Conservation (phyloP, 148 eudicot species). For the Vaccinium vitisidaea region DNA sequence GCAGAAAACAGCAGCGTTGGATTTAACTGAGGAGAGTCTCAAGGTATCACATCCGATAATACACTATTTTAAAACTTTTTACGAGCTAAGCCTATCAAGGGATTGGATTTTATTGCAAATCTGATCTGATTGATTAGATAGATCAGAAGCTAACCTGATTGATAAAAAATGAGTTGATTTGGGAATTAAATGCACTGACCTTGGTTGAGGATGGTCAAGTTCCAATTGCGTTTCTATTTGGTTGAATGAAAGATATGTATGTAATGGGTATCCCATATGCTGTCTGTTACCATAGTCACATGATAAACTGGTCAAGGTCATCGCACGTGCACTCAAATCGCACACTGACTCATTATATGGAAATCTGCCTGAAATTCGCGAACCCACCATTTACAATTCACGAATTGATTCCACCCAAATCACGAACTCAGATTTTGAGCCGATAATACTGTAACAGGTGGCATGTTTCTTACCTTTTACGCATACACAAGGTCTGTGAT, state of each 20-base stretch:
- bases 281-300: background rate
- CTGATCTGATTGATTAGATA: background rate
- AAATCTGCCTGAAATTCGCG: too few relatives aligned
- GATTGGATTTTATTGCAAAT: background rate
- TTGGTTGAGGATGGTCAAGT: conserved; percentile 4
- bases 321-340: too few relatives aligned
- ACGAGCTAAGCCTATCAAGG: background rate
- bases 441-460: too few relatives aligned
- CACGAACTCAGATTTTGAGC: too few relatives aligned
- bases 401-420: too few relatives aligned
- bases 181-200: background rate
- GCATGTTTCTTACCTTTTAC: too few relatives aligned
- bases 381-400: too few relatives aligned
- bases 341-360: too few relatives aligned
- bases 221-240: conserved; percentile 5
- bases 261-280: background rate
- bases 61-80: background rate
- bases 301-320: too few relatives aligned
- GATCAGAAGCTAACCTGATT: conserved; percentile 1
- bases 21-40: conserved; percentile 68
- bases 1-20: conserved; percentile 80
- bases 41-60: conserved; percentile 49
- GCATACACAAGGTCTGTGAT: too few relatives aligned
- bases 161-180: background rate
- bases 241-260: background rate